Conservation (phyloP, 2,329 filamentous ascomycete genomes). For the Corynespora cassiicola region DNA sequence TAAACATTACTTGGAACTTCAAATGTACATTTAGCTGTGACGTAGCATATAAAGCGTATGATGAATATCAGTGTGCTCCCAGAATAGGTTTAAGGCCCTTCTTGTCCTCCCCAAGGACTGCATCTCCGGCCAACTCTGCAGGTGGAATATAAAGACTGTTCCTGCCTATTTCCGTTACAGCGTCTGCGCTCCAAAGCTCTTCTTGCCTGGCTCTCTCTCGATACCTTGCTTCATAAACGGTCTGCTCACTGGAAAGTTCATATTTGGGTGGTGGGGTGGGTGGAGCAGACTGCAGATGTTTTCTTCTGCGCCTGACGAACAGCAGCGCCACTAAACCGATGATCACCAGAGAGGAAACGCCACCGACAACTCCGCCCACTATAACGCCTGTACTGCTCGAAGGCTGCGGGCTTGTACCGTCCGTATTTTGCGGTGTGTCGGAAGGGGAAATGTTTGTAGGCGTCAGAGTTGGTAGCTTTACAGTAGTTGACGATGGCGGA, state of each 20-base stretch:
- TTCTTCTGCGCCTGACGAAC: slow-evolving; percentile 13
- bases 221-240: slow-evolving; percentile 13
- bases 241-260: slow-evolving; percentile 23
- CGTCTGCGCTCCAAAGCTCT: slow-evolving; percentile 23
- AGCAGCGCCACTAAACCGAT: slow-evolving; percentile 16
- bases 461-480: slow-evolving; percentile 7
- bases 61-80: too few species aligned
- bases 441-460: too few species aligned
- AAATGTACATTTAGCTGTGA: slow-evolving; percentile 6
- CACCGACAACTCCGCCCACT: slow-evolving; percentile 22
- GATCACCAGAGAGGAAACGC: slow-evolving; percentile 17
- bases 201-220: slow-evolving; percentile 13
- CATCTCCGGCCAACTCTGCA: slow-evolving; percentile 12
- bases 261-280: slow-evolving; percentile 9
- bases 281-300: not conserved
- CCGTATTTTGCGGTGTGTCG: too few species aligned
- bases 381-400: slow-evolving; percentile 20
- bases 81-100: slow-evolving; percentile 6
- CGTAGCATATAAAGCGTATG: too few species aligned
- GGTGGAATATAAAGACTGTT: slow-evolving; percentile 24
- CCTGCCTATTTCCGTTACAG: slow-evolving; percentile 28
- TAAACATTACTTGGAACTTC: not conserved
- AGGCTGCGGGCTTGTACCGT: too few species aligned
- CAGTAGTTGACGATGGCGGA: slow-evolving; percentile 11
- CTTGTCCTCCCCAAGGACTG: slow-evolving; percentile 2